Evolutionary conservation across 495 filamentous ascomycete species (phyloP).

Genomic region (Tuber calosporum): DNA sequence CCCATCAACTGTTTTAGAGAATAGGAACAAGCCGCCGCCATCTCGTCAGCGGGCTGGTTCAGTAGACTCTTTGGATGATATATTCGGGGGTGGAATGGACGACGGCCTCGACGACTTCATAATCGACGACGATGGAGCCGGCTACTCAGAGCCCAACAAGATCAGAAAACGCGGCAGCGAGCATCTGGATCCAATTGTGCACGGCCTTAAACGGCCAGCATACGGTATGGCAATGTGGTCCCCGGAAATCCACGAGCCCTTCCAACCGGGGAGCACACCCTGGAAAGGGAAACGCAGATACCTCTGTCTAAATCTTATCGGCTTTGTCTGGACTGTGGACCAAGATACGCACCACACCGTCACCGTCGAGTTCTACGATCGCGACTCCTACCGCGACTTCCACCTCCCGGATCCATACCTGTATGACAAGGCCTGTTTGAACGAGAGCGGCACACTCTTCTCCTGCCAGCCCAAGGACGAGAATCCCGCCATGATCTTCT

Average conservation of each 20-base stretch:
- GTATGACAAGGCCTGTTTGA: slow-evolving; percentile 88
- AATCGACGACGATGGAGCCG: slow-evolving; percentile 90
- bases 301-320: slow-evolving; percentile 84
- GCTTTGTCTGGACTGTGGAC: slow-evolving; percentile 93
- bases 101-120: slow-evolving; percentile 65
- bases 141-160: slow-evolving; percentile 63
- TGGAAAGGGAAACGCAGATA: slow-evolving; percentile 93
- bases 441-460: slow-evolving; percentile 80
- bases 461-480: slow-evolving; percentile 65
- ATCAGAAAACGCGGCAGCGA: slow-evolving; percentile 61
- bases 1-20: slow-evolving; percentile 6
- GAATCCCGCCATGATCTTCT: slow-evolving; percentile 77
- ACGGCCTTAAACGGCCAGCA: slow-evolving; percentile 45
- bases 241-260: slow-evolving; percentile 68
- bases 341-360: slow-evolving; percentile 92
- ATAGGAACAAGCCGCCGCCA: slow-evolving; percentile 13
- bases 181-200: slow-evolving; percentile 43
- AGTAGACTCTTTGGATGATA: slow-evolving; percentile 44
- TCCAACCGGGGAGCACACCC: slow-evolving; percentile 89
- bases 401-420: slow-evolving; percentile 94
- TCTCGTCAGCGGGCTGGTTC: slow-evolving; percentile 25
- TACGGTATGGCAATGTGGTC: slow-evolving; percentile 45
- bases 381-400: slow-evolving; percentile 82
- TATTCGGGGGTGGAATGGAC: slow-evolving; percentile 47
- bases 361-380: slow-evolving; percentile 95